Evolutionary conservation across 108 stramenopile genomes (phyloP).

Genomic region (Poteriospumella lacustris): DNA sequence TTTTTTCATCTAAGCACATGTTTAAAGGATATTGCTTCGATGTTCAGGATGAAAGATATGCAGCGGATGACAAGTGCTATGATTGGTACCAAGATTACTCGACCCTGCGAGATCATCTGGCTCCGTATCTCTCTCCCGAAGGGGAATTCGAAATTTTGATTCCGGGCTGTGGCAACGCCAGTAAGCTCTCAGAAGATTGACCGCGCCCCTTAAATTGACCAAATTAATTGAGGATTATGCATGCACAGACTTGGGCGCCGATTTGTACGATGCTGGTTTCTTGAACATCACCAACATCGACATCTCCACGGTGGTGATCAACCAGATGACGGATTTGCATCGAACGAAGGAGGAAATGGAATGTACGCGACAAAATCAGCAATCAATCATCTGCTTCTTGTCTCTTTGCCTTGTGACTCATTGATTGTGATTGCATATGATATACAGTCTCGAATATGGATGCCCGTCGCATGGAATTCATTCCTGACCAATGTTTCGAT

Average conservation of each 20-base stretch:
- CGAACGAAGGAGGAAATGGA: conserved; percentile 23
- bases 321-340: not conserved
- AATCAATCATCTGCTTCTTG: not conserved
- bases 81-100: conserved; percentile 33
- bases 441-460: conserved; percentile 21
- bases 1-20: not conserved
- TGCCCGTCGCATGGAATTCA: conserved; percentile 22
- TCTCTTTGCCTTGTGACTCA: not conserved
- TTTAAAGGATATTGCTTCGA: not conserved
- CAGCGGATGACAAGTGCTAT: conserved; percentile 8
- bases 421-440: not conserved
- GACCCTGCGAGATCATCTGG: not conserved
- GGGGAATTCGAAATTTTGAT: conserved; percentile 18
- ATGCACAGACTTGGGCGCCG: conserved; percentile 1
- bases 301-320: conserved; percentile 19
- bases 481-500: conserved; percentile 29
- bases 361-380: conserved; percentile 2
- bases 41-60: conserved; percentile 27
- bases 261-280: conserved; percentile 22
- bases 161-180: conserved; percentile 26
- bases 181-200: conserved; percentile 1
- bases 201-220: not conserved
- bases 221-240: not conserved
- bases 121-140: not conserved
- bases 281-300: conserved; percentile 17